Evolutionary conservation across 345 rosid species (phyloP).

Genomic region (Citrus reticulata): DNA sequence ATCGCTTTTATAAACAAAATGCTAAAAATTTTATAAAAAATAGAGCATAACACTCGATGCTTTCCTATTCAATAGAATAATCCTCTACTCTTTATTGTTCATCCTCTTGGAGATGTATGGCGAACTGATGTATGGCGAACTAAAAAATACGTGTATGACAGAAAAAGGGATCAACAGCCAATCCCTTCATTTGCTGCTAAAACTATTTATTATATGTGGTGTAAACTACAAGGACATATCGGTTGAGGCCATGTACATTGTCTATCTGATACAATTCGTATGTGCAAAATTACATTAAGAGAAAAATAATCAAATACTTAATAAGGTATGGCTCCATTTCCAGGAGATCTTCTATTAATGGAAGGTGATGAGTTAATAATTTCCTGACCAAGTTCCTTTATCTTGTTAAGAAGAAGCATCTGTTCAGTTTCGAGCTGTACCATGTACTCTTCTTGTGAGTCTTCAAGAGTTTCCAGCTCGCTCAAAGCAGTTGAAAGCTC

Average conservation of each 20-base stretch:
- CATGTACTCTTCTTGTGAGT: constrained; percentile 71
- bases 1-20: not conserved
- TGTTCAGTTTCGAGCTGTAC: constrained; percentile 89
- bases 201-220: not conserved
- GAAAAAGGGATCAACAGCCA: not conserved
- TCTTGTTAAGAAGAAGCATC: constrained; percentile 68
- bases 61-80: not conserved
- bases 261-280: not conserved
- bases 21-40: too few relatives aligned
- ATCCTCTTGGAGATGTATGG: not conserved
- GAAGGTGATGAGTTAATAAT: constrained; percentile 54
- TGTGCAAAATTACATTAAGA: not conserved
- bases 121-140: too few relatives aligned
- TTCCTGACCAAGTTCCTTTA: constrained; percentile 90
- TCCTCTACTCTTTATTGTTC: not conserved
- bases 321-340: constrained; percentile 23
- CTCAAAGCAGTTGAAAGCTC: constrained; percentile 53
- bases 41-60: not conserved
- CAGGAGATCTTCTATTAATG: constrained; percentile 39
- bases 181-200: not conserved
- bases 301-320: constrained; percentile 8
- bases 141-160: not conserved
- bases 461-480: constrained; percentile 74
- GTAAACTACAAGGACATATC: not conserved
- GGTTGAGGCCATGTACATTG: not conserved